Percentiles rank a stretch among this genome's conserved stretches.
phyloP scores from a whole-genome alignment of 129 eudicot genomes.

The Scalesia atractyloides region DNA sequence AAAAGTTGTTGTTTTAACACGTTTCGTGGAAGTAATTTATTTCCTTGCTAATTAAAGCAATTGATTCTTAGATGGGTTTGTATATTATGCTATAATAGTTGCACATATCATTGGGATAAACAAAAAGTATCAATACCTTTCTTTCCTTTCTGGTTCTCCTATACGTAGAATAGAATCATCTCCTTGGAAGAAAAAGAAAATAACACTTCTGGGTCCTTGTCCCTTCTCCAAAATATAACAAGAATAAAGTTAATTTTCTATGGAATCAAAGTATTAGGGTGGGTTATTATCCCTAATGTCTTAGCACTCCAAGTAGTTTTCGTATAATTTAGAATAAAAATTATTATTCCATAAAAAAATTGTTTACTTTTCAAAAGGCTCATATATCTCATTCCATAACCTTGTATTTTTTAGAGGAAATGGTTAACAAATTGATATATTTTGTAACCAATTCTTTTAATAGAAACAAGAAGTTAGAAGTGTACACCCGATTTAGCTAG shows the following conservation, averaged over 20 bases:
- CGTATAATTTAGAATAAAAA: too few relatives aligned
- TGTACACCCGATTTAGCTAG: too few relatives aligned
- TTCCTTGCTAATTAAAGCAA: conserved; percentile 8
- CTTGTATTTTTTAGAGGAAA: too few relatives aligned
- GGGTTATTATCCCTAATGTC: neutral
- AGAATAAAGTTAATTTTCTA: neutral
- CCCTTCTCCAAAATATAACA: neutral
- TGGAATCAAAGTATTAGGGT: neutral
- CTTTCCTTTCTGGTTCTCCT: conserved; percentile 22
- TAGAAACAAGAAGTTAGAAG: too few relatives aligned
- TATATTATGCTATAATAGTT: neutral
- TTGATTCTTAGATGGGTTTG: conserved; percentile 12
- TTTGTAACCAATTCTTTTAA: too few relatives aligned
- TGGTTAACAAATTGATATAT: too few relatives aligned
- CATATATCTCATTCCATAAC: too few relatives aligned
- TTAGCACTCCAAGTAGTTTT: neutral
- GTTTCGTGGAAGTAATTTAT: neutral
- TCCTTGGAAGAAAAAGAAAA: conserved; percentile 18
- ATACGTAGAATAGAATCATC: conserved; percentile 20
- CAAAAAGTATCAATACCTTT: conserved; percentile 25
- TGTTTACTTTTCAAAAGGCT: too few relatives aligned
- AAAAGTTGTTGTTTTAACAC: neutral
- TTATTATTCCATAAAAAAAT: too few relatives aligned
- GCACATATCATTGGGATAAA: conserved; percentile 11
- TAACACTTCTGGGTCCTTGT: conserved; percentile 18